Evolutionary conservation across 176 grass and related monocot genomes (phyloP).

Genomic region (Melocanna baccifera): DNA sequence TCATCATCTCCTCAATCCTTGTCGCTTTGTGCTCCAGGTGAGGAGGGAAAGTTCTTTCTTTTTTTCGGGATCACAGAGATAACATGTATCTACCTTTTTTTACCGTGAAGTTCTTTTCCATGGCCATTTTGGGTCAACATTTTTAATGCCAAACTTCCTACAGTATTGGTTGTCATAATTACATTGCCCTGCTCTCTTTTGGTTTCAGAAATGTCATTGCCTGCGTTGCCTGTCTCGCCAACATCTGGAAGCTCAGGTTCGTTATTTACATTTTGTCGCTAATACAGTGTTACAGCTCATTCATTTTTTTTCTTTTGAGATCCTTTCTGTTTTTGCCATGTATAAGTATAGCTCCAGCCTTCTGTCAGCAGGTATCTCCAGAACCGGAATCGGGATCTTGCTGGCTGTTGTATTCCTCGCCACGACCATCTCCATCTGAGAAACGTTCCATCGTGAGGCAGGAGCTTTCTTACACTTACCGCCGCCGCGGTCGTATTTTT

Average conservation of each 20-base stretch:
- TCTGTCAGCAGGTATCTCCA: slow-evolving; percentile 28
- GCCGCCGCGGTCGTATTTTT: slow-evolving; percentile 16
- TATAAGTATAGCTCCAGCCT: background rate
- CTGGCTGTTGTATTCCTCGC: slow-evolving; percentile 32
- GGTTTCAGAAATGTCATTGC: slow-evolving; percentile 94
- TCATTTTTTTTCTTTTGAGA: background rate
- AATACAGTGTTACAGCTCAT: background rate
- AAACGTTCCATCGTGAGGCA: slow-evolving; percentile 18
- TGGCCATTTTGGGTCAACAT: background rate
- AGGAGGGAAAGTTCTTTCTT: background rate
- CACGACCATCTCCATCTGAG: slow-evolving; percentile 37
- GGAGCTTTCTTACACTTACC: slow-evolving; percentile 13
- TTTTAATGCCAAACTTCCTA: background rate
- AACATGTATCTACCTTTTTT: background rate
- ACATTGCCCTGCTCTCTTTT: slow-evolving; percentile 10
- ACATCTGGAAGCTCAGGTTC: slow-evolving; percentile 70
- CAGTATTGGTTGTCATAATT: background rate
- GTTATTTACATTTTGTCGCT: background rate
- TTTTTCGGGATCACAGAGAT: background rate
- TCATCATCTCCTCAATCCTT: slow-evolving; percentile 91
- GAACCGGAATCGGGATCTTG: slow-evolving; percentile 42
- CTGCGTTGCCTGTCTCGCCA: slow-evolving; percentile 69
- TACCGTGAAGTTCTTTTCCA: background rate
- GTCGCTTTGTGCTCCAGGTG: slow-evolving; percentile 92
- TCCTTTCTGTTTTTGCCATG: background rate